phyloP scores from a whole-genome alignment of 2,329 filamentous ascomycete species.

The Onygenales sp. region DNA sequence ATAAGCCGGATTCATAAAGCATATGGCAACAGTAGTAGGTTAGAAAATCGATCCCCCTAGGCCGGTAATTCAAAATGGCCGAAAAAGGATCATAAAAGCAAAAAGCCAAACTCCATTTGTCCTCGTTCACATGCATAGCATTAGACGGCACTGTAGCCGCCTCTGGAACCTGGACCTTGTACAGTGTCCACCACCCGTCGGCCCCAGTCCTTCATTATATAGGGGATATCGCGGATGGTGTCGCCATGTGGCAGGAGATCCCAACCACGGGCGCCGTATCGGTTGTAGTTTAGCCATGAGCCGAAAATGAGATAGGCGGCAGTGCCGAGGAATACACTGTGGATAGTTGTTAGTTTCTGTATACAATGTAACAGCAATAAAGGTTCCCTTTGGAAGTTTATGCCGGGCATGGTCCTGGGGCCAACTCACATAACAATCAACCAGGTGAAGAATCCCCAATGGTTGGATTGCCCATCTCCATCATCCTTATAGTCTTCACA shows the following conservation, averaged over 20 bases:
- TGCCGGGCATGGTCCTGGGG: background rate
- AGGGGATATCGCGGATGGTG: conserved; percentile 82
- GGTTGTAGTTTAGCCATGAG: conserved; percentile 98
- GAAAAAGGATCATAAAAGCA: background rate
- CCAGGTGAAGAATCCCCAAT: conserved; percentile 98
- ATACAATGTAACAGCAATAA: background rate
- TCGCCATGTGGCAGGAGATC: conserved; percentile 89
- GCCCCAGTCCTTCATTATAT: conserved; percentile 81
- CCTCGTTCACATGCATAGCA: background rate
- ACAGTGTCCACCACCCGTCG: conserved; percentile 72
- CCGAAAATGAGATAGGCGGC: conserved; percentile 94
- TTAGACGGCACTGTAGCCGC: conserved; percentile 90
- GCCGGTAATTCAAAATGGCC: background rate
- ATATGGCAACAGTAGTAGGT: background rate
- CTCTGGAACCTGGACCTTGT: conserved; percentile 72
- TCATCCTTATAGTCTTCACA: conserved; percentile 54
- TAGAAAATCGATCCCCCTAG: background rate
- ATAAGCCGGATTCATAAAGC: background rate
- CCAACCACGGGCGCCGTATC: conserved; percentile 90
- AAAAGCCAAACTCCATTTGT: background rate
- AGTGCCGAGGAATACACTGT: conserved; percentile 70
- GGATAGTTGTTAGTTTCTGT: conserved; percentile 15
- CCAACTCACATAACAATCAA: conserved; percentile 73
- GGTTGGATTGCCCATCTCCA: conserved; percentile 35
- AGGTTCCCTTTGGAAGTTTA: background rate